Base-by-base conservation (phyloP, 2,329 filamentous ascomycete genomes). In the Macroventuria anomochaeta region DNA sequence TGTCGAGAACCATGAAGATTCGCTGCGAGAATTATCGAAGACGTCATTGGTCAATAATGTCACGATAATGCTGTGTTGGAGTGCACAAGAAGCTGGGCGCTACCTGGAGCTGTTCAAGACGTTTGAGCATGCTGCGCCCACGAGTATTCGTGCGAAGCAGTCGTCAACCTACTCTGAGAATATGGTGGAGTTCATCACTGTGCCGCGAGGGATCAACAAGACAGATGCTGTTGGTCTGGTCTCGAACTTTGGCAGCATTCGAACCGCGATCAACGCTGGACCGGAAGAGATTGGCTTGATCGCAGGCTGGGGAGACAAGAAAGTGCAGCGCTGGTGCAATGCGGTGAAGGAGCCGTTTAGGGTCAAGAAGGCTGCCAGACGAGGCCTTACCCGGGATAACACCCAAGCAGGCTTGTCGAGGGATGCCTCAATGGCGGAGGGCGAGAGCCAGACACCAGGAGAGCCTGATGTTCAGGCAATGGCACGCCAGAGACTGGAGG, bases 51-150 rank as follows among this genome's bases (percentile, higher is more conserved):
- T 97, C 75, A 96, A 97, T 74, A 93, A 96, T 62, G 85, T 96
- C 33, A 99, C 95, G 1, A 76, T 99, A 11, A 87, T 99, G 44
- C 82, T 97, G 7, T 96, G 91, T 77, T 99, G 95, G 95, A 93
- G 89, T 5, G 90, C 93, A 13, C 89, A 91, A 54, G 95, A 99
- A 78, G 93, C 93, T 2, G 95, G 90, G 0, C 87, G 93, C 65
- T 99, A 99, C 70, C 81, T 99, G 20, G 95, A 97, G 72, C 80
- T 96, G 8, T 97, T 93, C 81, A 99, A 99, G 75, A 90, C 88
- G 1, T 96, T 92, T 67, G 95, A 99, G 76, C 87, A 96, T 71
- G 90, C 93, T 28, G 89, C 92, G 21, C 83, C 85, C 3, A 86
- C 86, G 0, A 89, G 89, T 26, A 97, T 99, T 74, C 88, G 88